A percentile compares a stretch with the other conserved stretches of the same genome.
phyloP scores from a whole-genome alignment of 108 stramenopile species.

The Hondaea fermentalgiana region DNA sequence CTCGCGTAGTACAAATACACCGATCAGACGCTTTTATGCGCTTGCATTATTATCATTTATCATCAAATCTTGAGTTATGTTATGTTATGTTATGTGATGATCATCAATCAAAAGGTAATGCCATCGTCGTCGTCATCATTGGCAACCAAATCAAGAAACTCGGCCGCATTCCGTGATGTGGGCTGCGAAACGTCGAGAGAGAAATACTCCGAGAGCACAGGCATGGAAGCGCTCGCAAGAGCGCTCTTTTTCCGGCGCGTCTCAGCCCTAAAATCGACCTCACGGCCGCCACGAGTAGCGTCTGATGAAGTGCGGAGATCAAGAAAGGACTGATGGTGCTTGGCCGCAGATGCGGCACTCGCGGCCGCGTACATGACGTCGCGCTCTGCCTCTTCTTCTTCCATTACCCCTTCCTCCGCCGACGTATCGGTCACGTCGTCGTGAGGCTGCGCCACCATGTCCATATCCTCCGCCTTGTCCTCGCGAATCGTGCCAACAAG shows the following conservation, averaged over 20 bases:
- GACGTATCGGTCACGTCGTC: neutral
- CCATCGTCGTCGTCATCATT: conserved; percentile 1
- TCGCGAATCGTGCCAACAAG: neutral
- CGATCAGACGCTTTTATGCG: too few relatives aligned
- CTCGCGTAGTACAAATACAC: too few relatives aligned
- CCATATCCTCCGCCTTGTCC: neutral
- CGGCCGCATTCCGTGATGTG: neutral
- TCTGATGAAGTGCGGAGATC: neutral
- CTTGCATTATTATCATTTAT: too few relatives aligned
- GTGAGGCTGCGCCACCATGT: neutral
- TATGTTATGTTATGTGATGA: neutral
- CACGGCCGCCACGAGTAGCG: too few relatives aligned
- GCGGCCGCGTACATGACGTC: neutral
- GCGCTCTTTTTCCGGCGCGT: neutral
- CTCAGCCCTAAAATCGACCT: too few relatives aligned
- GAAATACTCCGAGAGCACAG: neutral
- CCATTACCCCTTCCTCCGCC: neutral
- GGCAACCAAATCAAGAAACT: neutral
- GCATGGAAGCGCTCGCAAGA: neutral
- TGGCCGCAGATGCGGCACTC: neutral
- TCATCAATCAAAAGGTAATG: neutral
- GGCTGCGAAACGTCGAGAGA: neutral
- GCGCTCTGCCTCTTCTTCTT: neutral
- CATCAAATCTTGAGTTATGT: too few relatives aligned
- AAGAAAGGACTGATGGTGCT: neutral